Conservation (phyloP, 495 filamentous ascomycete species). For the Aspergillus homomorphus region DNA sequence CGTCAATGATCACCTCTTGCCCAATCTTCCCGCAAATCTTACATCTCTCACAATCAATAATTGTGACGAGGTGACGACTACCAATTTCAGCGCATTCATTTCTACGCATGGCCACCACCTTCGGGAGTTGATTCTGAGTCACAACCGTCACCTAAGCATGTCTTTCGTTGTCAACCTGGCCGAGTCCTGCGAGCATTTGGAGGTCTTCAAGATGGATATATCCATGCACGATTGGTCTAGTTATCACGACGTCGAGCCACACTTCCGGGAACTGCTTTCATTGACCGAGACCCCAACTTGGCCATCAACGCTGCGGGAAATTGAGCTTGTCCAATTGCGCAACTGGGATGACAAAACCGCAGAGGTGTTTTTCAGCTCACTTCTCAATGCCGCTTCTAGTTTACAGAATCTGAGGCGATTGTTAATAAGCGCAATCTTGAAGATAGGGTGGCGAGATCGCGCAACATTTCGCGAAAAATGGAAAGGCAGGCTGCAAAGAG, state of each 20-base stretch:
- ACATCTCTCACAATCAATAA: constrained; percentile 67
- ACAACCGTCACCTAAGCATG: constrained; percentile 74
- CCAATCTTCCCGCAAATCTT: constrained; percentile 59
- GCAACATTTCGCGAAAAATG: constrained; percentile 70
- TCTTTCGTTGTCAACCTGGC: constrained; percentile 63
- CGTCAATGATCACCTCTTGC: constrained; percentile 57
- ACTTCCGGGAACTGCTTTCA: constrained; percentile 60
- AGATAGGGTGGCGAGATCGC: constrained; percentile 74
- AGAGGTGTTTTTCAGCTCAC: constrained; percentile 70
- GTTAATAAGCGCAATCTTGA: constrained; percentile 66
- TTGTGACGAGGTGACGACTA: constrained; percentile 63
- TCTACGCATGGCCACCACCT: constrained; percentile 58
- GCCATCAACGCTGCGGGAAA: constrained; percentile 62
- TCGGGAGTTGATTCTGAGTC: constrained; percentile 61
- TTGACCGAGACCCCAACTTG: constrained; percentile 64
- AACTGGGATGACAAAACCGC: constrained; percentile 64
- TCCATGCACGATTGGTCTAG: constrained; percentile 59
- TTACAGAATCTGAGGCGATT: constrained; percentile 64
- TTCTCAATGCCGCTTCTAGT: constrained; percentile 62
- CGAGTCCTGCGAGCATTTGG: constrained; percentile 61
- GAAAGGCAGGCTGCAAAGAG: constrained; percentile 57
- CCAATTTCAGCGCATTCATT: constrained; percentile 58
- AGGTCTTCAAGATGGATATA: constrained; percentile 68
- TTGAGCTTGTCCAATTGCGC: constrained; percentile 72
- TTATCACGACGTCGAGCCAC: constrained; percentile 67